Percentiles rank a stretch among this genome's conserved stretches.
These are phyloP conservation scores for Lipomyces mesembrius DNA, from an alignment of 805 yeast genomes.

Conservation along the genomic window DNA sequence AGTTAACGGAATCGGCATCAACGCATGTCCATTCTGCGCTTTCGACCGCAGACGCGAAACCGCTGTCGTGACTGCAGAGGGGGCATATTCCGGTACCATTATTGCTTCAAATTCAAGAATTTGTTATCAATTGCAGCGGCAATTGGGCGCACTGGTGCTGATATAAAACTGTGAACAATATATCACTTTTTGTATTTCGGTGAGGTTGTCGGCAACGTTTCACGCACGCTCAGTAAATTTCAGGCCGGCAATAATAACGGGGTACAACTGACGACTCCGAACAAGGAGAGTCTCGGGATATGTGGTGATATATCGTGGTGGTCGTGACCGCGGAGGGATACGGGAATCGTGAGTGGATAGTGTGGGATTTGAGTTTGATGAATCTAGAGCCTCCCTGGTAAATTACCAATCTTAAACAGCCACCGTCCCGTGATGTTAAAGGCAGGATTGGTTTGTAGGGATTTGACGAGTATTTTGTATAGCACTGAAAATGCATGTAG, in stretches of 20 bases:
- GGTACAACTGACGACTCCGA: background rate
- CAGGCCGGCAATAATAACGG: background rate
- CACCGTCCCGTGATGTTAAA: background rate
- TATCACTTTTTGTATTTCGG: background rate
- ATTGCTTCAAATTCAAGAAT: background rate
- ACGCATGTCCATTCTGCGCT: background rate
- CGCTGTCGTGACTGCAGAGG: background rate
- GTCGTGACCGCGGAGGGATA: background rate
- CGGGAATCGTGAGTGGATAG: background rate
- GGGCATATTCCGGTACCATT: slow-evolving; percentile 2
- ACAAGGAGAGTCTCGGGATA: background rate
- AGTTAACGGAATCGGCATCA: slow-evolving; percentile 23
- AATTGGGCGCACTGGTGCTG: background rate
- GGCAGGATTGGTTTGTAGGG: background rate
- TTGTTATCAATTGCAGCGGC: background rate
- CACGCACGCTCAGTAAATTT: background rate
- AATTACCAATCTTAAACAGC: background rate
- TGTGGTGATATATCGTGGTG: background rate
- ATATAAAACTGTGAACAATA: background rate
- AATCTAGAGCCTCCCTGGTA: background rate
- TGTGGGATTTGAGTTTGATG: background rate
- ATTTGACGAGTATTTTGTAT: background rate
- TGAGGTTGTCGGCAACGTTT: background rate
- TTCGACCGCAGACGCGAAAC: slow-evolving; percentile 9
- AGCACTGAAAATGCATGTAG: background rate